Evolutionary conservation across 2,329 filamentous ascomycete species (phyloP).

Genomic region (Ophiocordyceps robertsii): DNA sequence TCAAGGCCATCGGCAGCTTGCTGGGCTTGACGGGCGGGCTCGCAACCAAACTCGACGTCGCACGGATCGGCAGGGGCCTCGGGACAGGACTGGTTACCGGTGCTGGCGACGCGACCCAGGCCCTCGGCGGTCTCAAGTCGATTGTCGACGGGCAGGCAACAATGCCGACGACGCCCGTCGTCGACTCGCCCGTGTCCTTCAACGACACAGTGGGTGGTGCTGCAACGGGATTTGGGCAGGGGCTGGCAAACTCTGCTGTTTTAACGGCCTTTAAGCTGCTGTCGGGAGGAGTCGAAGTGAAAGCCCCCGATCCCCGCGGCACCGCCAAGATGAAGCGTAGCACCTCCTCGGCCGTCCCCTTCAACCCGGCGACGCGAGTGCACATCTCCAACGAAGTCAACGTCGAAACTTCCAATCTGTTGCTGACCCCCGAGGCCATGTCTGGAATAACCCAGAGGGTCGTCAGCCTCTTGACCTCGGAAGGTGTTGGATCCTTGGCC

Average conservation of each 20-base stretch:
- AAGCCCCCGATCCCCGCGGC: background rate
- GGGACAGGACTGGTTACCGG: slow-evolving; percentile 20
- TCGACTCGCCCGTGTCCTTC: slow-evolving; percentile 14
- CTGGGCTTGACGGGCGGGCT: background rate
- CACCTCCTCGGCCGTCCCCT: background rate
- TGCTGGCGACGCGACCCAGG: slow-evolving; percentile 17
- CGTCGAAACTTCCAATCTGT: slow-evolving; percentile 12
- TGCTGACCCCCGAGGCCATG: slow-evolving; percentile 15
- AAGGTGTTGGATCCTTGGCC: slow-evolving; percentile 18
- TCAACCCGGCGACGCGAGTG: background rate
- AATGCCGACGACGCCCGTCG: slow-evolving; percentile 5
- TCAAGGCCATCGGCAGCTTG: slow-evolving; percentile 7
- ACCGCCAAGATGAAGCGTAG: background rate
- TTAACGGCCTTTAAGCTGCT: slow-evolving; percentile 16
- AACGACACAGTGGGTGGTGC: slow-evolving; percentile 23
- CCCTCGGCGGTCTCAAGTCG: slow-evolving; percentile 18
- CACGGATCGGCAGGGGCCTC: slow-evolving; percentile 18
- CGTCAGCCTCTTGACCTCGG: slow-evolving; percentile 16
- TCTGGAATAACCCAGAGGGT: slow-evolving; percentile 15
- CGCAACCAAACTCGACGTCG: slow-evolving; percentile 8
- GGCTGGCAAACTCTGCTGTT: slow-evolving; percentile 19
- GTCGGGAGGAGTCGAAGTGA: slow-evolving; percentile 4
- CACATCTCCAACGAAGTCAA: background rate
- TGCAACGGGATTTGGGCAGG: slow-evolving; percentile 19
- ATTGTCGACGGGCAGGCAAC: slow-evolving; percentile 15